Conservation (phyloP, 1,284 basidiomycete genomes). For the Irpex sp. region DNA sequence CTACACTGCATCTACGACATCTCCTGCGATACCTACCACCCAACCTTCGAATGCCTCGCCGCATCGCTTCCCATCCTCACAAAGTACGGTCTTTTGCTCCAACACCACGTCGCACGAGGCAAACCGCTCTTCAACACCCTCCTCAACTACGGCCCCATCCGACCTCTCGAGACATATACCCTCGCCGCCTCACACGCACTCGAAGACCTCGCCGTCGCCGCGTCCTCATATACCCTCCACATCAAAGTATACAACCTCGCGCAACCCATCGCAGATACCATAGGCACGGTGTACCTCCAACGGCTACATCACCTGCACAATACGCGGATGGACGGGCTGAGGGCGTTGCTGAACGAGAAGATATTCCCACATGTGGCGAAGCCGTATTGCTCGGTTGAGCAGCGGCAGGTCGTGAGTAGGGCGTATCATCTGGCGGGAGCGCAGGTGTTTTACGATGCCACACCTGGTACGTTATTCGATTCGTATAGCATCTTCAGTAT, state of each 20-base stretch:
- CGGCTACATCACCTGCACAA: conserved; percentile 36
- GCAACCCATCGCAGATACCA: conserved; percentile 28
- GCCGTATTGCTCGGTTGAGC: conserved; percentile 20
- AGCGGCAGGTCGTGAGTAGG: conserved; percentile 24
- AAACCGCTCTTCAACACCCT: conserved; percentile 26
- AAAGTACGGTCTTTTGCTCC: conserved; percentile 25
- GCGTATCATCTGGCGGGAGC: not conserved
- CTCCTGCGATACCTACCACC: too few relatives aligned
- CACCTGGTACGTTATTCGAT: not conserved
- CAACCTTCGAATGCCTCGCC: too few relatives aligned
- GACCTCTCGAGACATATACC: conserved; percentile 32
- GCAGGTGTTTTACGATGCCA: not conserved
- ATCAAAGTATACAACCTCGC: conserved; percentile 26
- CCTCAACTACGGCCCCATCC: conserved; percentile 21
- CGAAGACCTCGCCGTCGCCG: conserved; percentile 28
- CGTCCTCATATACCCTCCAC: conserved; percentile 31
- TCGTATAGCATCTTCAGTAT: too few relatives aligned
- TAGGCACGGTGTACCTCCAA: conserved; percentile 36
- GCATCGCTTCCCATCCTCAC: conserved; percentile 11
- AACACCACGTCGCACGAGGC: conserved; percentile 15
- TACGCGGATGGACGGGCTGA: conserved; percentile 30
- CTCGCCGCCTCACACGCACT: conserved; percentile 30
- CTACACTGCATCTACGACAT: too few relatives aligned
- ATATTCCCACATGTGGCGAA: conserved; percentile 27
- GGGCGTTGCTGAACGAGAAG: conserved; percentile 28